Base-by-base conservation (phyloP, 306 rosid genomes). In the Erythrophleum fordii region DNA sequence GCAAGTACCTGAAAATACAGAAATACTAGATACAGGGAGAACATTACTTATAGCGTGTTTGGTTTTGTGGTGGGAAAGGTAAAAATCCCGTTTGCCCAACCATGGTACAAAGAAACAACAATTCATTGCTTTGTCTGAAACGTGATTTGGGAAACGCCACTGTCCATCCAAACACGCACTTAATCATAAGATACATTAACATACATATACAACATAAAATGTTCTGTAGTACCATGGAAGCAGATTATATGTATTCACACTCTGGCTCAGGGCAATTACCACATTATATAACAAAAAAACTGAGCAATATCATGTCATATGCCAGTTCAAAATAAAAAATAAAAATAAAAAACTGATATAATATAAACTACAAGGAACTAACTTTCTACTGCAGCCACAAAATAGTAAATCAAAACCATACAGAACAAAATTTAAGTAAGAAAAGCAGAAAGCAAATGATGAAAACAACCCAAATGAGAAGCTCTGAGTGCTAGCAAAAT, bases 401-500 rank as follows among this genome's bases (percentile, higher is more conserved):
- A 45, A 13, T 44, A 44, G 37, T 20, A 25, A 69, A 48, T 46
- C 59, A 74, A 58, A 17, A n/a, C 71, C 20, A 45, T 20, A 22
- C 14, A 64, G 6, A 9, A 53, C 79, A 17, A 52, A 23, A 12
- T 34, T 31, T n/a, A 77, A 65, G 56, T 14, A 18, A 26, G 17
- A 28, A 69, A 51, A 22, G 29, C 4, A 67, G 37, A 28, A n/a
- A 31, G 79, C 3, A 69, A 22, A 80, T 17, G 42, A 55, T 69
- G 81, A 69, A 74, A 60, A 29, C 78, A 90, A 96, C 99, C 99
- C 97, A 89, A 90, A 93, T 41, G 96, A 90, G 76, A 96, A 86
- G 86, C 94, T 93, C 83, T 93, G 97, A 41, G 97, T 89, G 91
- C 99, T 93, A 46, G 98, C 98, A 84, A 96, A 96, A 87, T 93